Percentiles rank a stretch among this genome's conserved stretches.
Evolutionary conservation across 2,329 filamentous ascomycete species (phyloP).

Genomic region (Ophiocordyceps sinensis): DNA sequence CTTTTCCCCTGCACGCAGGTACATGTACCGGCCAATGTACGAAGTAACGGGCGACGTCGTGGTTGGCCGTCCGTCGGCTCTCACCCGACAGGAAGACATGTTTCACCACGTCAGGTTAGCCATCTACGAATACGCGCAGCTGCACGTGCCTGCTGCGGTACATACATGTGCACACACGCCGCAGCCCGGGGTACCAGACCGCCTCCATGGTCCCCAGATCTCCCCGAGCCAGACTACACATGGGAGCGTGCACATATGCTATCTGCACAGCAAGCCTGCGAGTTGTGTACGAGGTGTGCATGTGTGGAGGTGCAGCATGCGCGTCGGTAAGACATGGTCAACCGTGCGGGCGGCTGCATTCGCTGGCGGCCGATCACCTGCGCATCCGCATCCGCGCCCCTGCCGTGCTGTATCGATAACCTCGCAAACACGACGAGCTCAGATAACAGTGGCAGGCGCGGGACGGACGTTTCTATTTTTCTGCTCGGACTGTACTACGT

Average conservation of each 20-base stretch:
- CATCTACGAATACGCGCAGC: background rate
- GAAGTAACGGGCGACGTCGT: background rate
- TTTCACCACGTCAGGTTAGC: background rate
- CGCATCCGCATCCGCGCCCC: conserved; percentile 1
- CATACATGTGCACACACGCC: background rate
- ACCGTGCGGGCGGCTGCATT: conserved; percentile 1
- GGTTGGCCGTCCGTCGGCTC: background rate
- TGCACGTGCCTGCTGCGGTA: background rate
- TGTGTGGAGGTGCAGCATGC: conserved; percentile 1
- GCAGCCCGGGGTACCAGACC: background rate
- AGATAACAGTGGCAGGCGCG: too few relatives aligned
- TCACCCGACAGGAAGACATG: background rate
- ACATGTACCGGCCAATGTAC: background rate
- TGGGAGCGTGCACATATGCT: background rate
- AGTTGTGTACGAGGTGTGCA: background rate
- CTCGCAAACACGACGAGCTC: background rate
- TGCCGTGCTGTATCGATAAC: background rate
- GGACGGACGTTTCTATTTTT: too few relatives aligned
- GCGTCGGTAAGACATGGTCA: conserved; percentile 1
- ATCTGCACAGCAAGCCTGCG: too few relatives aligned
- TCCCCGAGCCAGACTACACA: background rate
- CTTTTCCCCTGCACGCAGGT: background rate
- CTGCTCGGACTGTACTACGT: too few relatives aligned
- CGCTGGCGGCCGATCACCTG: conserved; percentile 3
- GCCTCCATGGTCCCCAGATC: background rate